A percentile compares a stretch with the other conserved stretches of the same genome.
Evolutionary conservation across 257 asterid genomes (phyloP).

Genomic region (Phtheirospermum japonicum): DNA sequence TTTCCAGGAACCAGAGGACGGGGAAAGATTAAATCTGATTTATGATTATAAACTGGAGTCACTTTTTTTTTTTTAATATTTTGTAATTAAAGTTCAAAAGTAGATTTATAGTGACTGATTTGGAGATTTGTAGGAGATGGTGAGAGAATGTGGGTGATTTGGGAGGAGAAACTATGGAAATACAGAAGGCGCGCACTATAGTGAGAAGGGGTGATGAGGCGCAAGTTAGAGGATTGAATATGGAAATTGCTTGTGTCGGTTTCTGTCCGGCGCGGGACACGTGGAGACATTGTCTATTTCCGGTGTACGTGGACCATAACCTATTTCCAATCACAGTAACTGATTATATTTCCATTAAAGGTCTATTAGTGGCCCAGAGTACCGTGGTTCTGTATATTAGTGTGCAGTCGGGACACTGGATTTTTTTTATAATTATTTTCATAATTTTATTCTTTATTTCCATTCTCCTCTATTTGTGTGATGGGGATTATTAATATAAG

Average conservation of each 20-base stretch:
- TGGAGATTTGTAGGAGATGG: not conserved
- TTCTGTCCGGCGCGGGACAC: constrained; percentile 22
- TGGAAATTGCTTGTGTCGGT: constrained; percentile 22
- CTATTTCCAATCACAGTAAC: no score
- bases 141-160: not conserved
- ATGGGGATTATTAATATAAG: no score
- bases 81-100: not conserved
- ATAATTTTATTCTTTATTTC: no score
- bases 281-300: not conserved
- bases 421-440: no score
- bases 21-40: not conserved
- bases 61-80: not conserved
- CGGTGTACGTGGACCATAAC: not conserved
- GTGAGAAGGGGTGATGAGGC: constrained; percentile 8
- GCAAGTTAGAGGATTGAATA: constrained; percentile 20
- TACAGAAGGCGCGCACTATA: constrained; percentile 28
- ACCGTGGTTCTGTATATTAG: no score
- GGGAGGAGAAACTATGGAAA: not conserved
- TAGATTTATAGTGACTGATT: not conserved
- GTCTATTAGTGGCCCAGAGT: no score
- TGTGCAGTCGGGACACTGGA: no score
- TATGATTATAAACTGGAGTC: not conserved
- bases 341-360: no score
- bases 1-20: constrained; percentile 24
- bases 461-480: no score